These are phyloP conservation scores for Ceratonia siliqua DNA, from an alignment of 306 rosid genomes.

Conservation along the genomic window DNA sequence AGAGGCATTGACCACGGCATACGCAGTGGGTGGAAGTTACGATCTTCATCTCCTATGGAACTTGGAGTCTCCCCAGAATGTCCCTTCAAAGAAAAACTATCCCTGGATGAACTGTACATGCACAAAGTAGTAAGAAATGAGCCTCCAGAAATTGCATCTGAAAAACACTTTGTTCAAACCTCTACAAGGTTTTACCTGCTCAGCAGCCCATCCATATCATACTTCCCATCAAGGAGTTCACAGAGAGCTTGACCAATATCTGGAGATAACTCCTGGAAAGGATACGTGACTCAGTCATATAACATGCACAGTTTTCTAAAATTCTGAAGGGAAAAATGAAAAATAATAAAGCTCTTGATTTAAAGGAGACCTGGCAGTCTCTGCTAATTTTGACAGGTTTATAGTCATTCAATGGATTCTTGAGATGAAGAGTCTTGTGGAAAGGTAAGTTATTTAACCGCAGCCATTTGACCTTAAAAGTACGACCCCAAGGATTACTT, in stretches of 20 bases:
- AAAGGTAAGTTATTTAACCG: constrained; percentile 69
- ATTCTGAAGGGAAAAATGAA: background rate
- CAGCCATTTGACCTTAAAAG: constrained; percentile 80
- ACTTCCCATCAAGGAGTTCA: constrained; percentile 67
- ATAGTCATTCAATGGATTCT: constrained; percentile 78
- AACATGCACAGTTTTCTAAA: constrained; percentile 12
- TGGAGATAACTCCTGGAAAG: constrained; percentile 69
- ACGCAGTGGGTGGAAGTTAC: constrained; percentile 41
- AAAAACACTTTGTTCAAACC: constrained; percentile 20
- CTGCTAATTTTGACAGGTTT: constrained; percentile 91
- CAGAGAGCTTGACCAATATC: constrained; percentile 82
- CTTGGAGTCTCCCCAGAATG: constrained; percentile 46
- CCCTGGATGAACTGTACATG: constrained; percentile 47
- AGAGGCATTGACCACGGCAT: constrained; percentile 62
- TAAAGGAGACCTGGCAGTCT: constrained; percentile 71
- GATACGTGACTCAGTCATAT: constrained; percentile 30
- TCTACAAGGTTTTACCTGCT: constrained; percentile 46
- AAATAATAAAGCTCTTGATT: constrained; percentile 6
- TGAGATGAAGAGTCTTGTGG: constrained; percentile 77
- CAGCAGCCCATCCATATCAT: constrained; percentile 35
- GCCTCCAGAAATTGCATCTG: constrained; percentile 17
- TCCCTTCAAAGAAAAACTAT: constrained; percentile 50
- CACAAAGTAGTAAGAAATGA: constrained; percentile 37
- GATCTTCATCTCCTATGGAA: constrained; percentile 48
- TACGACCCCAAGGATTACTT: constrained; percentile 77